Evolutionary conservation across 2,329 filamentous ascomycete species (phyloP), one percentile per base, ranked within the genome.

Genomic region (Talaromyces amestolkiae): DNA sequence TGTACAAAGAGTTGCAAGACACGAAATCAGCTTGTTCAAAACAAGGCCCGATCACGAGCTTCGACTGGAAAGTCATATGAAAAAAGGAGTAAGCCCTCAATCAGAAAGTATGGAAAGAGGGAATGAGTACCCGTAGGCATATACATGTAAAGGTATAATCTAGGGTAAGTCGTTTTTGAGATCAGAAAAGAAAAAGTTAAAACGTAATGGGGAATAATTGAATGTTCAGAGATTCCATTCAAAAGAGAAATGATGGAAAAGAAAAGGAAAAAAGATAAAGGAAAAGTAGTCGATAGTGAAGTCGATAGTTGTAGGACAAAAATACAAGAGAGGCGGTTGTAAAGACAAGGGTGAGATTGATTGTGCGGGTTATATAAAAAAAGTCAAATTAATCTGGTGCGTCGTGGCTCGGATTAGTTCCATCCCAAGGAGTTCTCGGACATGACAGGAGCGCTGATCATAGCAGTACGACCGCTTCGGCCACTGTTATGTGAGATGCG

Each of bases 361-460:
- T 59, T 33, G 22, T 59, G 39, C 39, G 15, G 11, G 17, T 43
- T 27, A 59, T 27, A 53, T n/a, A 53, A 43, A 10, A 41, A 37
- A 58, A 27, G 56, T 27, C 35, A 27, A 56, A 56, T 17, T 27
- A 27, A n/a, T 13, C 15, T 39, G 33, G 11, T 56, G 11, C 33
- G 53, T 56, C 51, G 51, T 54, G 24, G 22, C 15, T 54, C 31
- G 37, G 53, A 56, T 56, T 39, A 97, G 83, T 96, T 96, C 93
- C 93, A 97, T 73, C 93, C 93, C 70, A 97, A 86, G 61, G 92
- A 96, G 84, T 97, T 97, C 82, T 96, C 93, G 3, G 93, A 90
- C 78, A 93, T 93, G 69, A 97, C 91, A 3, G 93, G 93, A 39
- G 92, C 91, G 68, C 91, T 96, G 76, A 97, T 97, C 78, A 89